Evolutionary conservation across 371 early-diverging fungal genomes (phyloP), one percentile per base, ranked within the genome.

Genomic region (Apophysomyces elegans): DNA sequence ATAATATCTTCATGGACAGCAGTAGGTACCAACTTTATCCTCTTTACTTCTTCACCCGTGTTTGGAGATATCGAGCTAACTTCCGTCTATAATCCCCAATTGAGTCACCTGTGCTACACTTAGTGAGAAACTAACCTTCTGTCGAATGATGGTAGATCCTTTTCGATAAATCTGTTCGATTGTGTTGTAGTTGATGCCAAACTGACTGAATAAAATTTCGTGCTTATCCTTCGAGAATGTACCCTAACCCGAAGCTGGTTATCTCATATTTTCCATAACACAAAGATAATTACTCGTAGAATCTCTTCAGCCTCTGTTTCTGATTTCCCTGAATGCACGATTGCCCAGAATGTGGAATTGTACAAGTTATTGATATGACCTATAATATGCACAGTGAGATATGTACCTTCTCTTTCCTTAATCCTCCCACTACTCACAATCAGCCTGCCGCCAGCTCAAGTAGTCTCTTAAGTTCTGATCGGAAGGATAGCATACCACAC

Each of bases 401-500:
- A 6, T 9, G 39, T 39, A 21, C 18, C 6, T 54, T n/a, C 18
- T 37, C 14, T 32, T 36, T 21, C 47, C 1, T 6, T 47, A 26
- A 2, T 26, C 32, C 12, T 16, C 4, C 35, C 35, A 47, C 32
- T 18, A 69, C 67, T 70, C 78, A 84, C 95, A 96, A 74, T 98
- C 99, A 7, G 90, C 98, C 76, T 97, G 98, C 38, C 99, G 81
- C 98, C 99, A 98, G 54, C 86, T 77, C 46, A 98, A 79, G 75
- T 98, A 98, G 76, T 98, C 98, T 64, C 91, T 84, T 64, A 98
- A 62, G 39, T 90, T 88, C 39, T 87, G 73, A 45, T 88, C 86
- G 5, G 88, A 84, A 5, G 99, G 98, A 72, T 98, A 98, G 38
- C 84, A 78, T 0, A 98, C 95, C 1, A 88, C 88, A 9, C 99